Evolutionary conservation across 305 asterid genomes (phyloP).

Genomic region (Solanum aculeatissimum): DNA sequence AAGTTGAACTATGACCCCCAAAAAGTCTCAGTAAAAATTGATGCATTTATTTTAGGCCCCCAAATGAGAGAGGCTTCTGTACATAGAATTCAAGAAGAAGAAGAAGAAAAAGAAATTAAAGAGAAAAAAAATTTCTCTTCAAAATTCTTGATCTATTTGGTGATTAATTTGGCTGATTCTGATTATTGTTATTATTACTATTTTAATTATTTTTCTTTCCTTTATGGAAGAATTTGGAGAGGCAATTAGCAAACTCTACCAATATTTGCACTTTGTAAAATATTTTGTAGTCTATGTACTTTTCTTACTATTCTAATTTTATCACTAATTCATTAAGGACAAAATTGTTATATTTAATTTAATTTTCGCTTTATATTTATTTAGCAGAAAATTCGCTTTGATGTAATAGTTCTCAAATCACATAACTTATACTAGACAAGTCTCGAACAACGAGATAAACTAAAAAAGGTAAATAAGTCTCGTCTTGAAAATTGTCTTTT

Average conservation of each 20-base stretch:
- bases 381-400: neutral
- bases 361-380: neutral
- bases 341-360: neutral
- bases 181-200: neutral
- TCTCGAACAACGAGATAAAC: neutral
- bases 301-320: constrained; percentile 11
- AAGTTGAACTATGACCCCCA: constrained; percentile 44
- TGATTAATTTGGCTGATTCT: constrained; percentile 16
- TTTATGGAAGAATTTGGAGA: constrained; percentile 12
- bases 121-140: neutral
- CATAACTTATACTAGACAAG: neutral
- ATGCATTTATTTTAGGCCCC: constrained; percentile 66
- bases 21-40: constrained; percentile 1
- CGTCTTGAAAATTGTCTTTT: neutral
- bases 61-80: constrained; percentile 88
- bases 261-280: constrained; percentile 25
- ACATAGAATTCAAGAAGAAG: constrained; percentile 22
- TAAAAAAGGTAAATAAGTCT: neutral
- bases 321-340: constrained; percentile 21
- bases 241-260: constrained; percentile 19
- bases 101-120: neutral
- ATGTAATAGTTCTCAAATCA: neutral
- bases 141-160: constrained; percentile 14
- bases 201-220: constrained; percentile 3
- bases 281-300: constrained; percentile 25